Evolutionary conservation across 129 eudicot species (phyloP), one percentile per base, ranked within the genome.

Genomic region (Sambucus nigra): DNA sequence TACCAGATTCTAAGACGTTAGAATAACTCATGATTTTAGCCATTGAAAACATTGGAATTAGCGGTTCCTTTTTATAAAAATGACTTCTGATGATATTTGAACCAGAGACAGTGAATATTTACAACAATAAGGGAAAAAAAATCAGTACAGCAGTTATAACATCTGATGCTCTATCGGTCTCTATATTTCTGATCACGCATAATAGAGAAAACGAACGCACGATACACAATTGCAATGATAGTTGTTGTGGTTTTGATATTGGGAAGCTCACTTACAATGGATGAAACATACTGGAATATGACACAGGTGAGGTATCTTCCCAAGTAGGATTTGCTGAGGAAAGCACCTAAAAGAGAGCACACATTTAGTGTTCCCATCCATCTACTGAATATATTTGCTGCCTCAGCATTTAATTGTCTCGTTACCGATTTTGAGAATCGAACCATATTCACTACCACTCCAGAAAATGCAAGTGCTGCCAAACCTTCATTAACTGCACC

Each of bases 391-490:
- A 65, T 79, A 42, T 61, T 79, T 7, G 94, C 94, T 69, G 94
- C 78, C 51, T 79, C 84, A 16, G 87, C 87, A 64, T 83, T 83
- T 41, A 84, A 69, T 35, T 76, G 94, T 53, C 87, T 67, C 53
- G 79, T 62, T 18, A 80, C 87, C 14, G 84, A 72, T 57, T 83
- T 83, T 27, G 81, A 69, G 68, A 83, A 83, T 33, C 79, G 59
- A 42, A 83, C 87, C 87, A 83, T 79, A 60, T 83, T 83, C 69
- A 83, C 94, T 70, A 79, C 94, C 32, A 83, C 84, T 55, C 94
- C 94, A 23, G 83, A 73, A 64, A 79, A 83, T 63, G 88, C 94
- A 27, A 83, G 84, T 26, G 94, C 79, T 33, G n/a, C n/a, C n/a
- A n/a, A n/a, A n/a, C n/a, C n/a, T n/a, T n/a, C n/a, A n/a, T n/a